phyloP scores from a whole-genome alignment of 805 yeast species.

The Metschnikowia continentalis region DNA sequence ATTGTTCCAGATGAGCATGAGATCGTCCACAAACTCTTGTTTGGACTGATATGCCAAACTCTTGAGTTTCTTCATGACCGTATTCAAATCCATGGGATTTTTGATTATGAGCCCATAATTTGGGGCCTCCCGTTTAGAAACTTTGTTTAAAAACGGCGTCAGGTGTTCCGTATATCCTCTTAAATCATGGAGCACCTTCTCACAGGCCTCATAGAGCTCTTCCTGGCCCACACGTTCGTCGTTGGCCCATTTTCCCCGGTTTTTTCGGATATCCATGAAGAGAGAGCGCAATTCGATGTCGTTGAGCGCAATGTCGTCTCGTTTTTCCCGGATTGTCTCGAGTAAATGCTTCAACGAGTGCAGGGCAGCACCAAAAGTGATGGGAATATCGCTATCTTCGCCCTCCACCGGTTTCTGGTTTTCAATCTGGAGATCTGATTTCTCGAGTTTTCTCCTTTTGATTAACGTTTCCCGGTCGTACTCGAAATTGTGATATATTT shows the following conservation, averaged over 20 bases:
- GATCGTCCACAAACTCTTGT: slow-evolving; percentile 87
- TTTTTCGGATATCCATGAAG: slow-evolving; percentile 89
- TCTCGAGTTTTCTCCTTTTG: slow-evolving; percentile 73
- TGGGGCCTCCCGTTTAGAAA: slow-evolving; percentile 97
- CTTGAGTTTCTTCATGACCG: slow-evolving; percentile 87
- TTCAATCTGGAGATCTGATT: slow-evolving; percentile 68
- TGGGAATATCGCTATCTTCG: slow-evolving; percentile 20
- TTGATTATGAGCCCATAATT: slow-evolving; percentile 88
- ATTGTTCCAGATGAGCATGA: slow-evolving; percentile 93
- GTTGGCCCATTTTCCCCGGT: slow-evolving; percentile 96
- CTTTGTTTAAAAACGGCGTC: slow-evolving; percentile 90
- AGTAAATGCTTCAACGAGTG: slow-evolving; percentile 68
- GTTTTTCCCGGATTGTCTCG: slow-evolving; percentile 68
- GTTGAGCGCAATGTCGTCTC: slow-evolving; percentile 69
- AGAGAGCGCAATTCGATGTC: slow-evolving; percentile 81
- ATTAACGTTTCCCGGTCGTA: slow-evolving; percentile 70
- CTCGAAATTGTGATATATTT: slow-evolving; percentile 72
- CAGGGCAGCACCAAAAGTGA: slow-evolving; percentile 36
- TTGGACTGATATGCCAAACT: slow-evolving; percentile 78
- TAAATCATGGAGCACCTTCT: slow-evolving; percentile 84
- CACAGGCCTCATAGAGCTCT: slow-evolving; percentile 95
- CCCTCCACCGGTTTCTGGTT: slow-evolving; percentile 17
- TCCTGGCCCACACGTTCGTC: slow-evolving; percentile 96
- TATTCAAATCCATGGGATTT: slow-evolving; percentile 93
- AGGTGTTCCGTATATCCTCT: slow-evolving; percentile 95